These are phyloP conservation scores for Aurantiochytrium sp. DNA, from an alignment of 108 stramenopile genomes.

Conservation along the genomic window DNA sequence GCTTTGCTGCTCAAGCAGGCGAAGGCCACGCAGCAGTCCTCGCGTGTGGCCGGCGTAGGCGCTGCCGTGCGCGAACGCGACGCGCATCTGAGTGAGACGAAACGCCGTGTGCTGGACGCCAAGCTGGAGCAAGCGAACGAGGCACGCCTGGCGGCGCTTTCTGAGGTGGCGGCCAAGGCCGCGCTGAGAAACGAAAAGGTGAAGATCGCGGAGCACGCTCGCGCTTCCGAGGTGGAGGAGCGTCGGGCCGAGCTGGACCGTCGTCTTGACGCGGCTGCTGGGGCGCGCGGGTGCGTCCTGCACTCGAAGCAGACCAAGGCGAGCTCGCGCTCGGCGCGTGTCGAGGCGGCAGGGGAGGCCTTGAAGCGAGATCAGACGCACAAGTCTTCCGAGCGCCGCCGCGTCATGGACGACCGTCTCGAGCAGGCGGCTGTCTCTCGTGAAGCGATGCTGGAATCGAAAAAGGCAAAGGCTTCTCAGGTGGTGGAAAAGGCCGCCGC, in stretches of 20 bases:
- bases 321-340: neutral
- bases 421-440: neutral
- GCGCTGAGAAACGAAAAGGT: neutral
- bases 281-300: neutral
- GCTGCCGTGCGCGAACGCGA: neutral
- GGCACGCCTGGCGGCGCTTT: neutral
- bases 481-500: neutral
- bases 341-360: neutral
- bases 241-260: neutral
- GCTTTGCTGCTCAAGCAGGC: neutral
- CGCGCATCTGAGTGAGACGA: neutral
- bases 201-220: neutral
- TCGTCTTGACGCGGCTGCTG: neutral
- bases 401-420: neutral
- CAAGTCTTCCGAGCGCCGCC: neutral
- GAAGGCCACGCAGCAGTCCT: neutral
- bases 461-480: neutral
- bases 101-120: neutral
- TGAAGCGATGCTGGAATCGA: neutral
- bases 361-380: neutral
- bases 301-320: slow-evolving; percentile 14
- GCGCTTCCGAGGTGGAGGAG: neutral
- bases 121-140: neutral
- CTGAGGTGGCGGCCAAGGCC: neutral
- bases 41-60: neutral